A percentile compares a stretch with the other conserved stretches of the same genome.
These are phyloP conservation scores for Mimosa pudica DNA, from an alignment of 306 rosid species.

Conservation along the genomic window DNA sequence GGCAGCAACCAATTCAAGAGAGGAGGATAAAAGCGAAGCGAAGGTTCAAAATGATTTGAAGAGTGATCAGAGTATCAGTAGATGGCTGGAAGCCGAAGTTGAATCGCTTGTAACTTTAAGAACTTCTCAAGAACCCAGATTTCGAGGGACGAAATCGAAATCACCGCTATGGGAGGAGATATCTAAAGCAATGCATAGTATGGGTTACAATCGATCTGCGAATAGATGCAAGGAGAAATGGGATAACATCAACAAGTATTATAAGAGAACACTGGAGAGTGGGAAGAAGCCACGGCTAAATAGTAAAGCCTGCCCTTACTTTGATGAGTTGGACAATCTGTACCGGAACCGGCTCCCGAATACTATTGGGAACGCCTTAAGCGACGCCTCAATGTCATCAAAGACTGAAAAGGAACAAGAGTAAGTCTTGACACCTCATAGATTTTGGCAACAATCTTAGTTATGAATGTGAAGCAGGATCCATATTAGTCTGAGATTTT, in stretches of 20 bases:
- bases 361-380: slow-evolving; percentile 41
- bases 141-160: slow-evolving; percentile 45
- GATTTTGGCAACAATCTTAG: slow-evolving; percentile 4
- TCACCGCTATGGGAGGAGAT: slow-evolving; percentile 83
- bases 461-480: slow-evolving; percentile 17
- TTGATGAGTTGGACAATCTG: slow-evolving; percentile 63
- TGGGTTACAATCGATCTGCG: slow-evolving; percentile 65
- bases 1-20: slow-evolving; percentile 38
- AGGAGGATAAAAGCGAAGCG: slow-evolving; percentile 40
- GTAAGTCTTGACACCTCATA: slow-evolving; percentile 4
- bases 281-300: slow-evolving; percentile 57
- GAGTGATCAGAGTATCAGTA: slow-evolving; percentile 43
- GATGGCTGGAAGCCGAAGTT: slow-evolving; percentile 83
- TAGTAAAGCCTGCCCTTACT: slow-evolving; percentile 64
- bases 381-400: slow-evolving; percentile 35
- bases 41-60: slow-evolving; percentile 39
- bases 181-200: slow-evolving; percentile 51
- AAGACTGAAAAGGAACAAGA: slow-evolving; percentile 40
- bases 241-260: slow-evolving; percentile 87
- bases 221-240: slow-evolving; percentile 87
- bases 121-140: slow-evolving; percentile 57
- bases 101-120: slow-evolving; percentile 66
- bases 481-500: slow-evolving; percentile 11
- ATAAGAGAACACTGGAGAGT: slow-evolving; percentile 53
- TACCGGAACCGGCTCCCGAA: slow-evolving; percentile 51